Percentiles rank a stretch among this genome's conserved stretches.
Conservation (phyloP, 106 monocot genomes). For the Allium fistulosum region DNA sequence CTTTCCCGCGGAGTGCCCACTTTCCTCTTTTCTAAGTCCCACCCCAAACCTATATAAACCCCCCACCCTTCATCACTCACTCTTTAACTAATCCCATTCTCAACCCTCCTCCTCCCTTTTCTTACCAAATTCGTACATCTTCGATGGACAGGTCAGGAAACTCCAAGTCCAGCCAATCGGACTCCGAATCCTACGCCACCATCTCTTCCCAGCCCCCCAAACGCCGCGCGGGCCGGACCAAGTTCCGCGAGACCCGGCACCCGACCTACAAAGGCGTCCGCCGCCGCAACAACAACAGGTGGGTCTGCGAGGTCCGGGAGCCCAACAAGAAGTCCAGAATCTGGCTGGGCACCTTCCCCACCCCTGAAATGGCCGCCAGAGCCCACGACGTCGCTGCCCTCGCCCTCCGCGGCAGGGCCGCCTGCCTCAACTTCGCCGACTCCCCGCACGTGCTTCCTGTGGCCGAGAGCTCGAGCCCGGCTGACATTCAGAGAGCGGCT, state of each 20-base stretch:
- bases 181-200: slow-evolving; percentile 6
- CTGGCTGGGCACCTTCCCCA: slow-evolving; percentile 81
- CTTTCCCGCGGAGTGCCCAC: too few relatives aligned
- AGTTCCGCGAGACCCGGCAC: slow-evolving; percentile 31
- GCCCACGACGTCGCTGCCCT: slow-evolving; percentile 80
- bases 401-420: slow-evolving; percentile 49
- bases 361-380: slow-evolving; percentile 68
- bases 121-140: too few relatives aligned
- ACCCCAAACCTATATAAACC: too few relatives aligned
- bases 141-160: background rate
- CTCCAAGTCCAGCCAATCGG: too few relatives aligned
- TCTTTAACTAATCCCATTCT: too few relatives aligned
- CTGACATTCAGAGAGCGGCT: slow-evolving; percentile 4
- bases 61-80: too few relatives aligned
- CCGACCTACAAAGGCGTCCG: slow-evolving; percentile 20
- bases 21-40: too few relatives aligned
- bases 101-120: too few relatives aligned
- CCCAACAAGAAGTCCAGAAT: slow-evolving; percentile 12
- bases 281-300: slow-evolving; percentile 8
- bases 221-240: slow-evolving; percentile 20
- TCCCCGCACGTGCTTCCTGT: slow-evolving; percentile 22
- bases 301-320: slow-evolving; percentile 14
- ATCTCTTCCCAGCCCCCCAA: slow-evolving; percentile 23
- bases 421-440: slow-evolving; percentile 79
- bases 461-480: background rate